Percentiles rank a stretch among this genome's conserved stretches.
phyloP scores from a whole-genome alignment of 805 yeast species.

The Wickerhamiella cacticola region DNA sequence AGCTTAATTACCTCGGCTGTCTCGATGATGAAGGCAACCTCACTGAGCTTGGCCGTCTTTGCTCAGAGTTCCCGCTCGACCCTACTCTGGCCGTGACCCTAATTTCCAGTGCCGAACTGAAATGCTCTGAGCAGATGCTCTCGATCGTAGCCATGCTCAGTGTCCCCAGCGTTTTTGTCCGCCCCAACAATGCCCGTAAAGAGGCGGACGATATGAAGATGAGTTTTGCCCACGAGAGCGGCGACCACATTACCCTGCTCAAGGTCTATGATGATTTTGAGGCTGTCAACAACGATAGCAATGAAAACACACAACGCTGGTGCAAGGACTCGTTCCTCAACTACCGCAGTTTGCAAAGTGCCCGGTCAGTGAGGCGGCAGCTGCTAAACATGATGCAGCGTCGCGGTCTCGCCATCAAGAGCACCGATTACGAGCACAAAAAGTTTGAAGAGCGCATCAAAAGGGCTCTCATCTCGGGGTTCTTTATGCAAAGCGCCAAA shows the following conservation, averaged over 20 bases:
- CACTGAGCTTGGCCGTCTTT: slow-evolving; percentile 78
- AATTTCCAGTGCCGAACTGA: slow-evolving; percentile 72
- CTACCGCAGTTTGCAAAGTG: slow-evolving; percentile 69
- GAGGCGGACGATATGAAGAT: slow-evolving; percentile 85
- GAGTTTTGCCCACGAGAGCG: slow-evolving; percentile 82
- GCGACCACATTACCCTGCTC: slow-evolving; percentile 84
- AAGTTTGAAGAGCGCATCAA: slow-evolving; percentile 65
- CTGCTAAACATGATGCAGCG: slow-evolving; percentile 72
- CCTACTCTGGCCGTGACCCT: slow-evolving; percentile 91
- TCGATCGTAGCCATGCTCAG: slow-evolving; percentile 82
- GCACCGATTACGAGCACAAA: slow-evolving; percentile 55
- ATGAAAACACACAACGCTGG: slow-evolving; percentile 49
- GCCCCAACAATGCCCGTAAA: slow-evolving; percentile 79
- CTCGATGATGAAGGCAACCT: slow-evolving; percentile 83
- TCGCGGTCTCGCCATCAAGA: slow-evolving; percentile 57
- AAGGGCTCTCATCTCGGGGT: slow-evolving; percentile 81
- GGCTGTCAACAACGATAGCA: slow-evolving; percentile 12
- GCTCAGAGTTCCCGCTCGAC: slow-evolving; percentile 89
- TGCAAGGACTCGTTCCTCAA: slow-evolving; percentile 83
- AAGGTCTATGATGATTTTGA: slow-evolving; percentile 81
- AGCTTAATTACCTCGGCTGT: slow-evolving; percentile 79
- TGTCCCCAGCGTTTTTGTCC: slow-evolving; percentile 86
- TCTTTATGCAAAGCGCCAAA: slow-evolving; percentile 97
- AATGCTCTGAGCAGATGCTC: slow-evolving; percentile 80
- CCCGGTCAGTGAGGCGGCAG: slow-evolving; percentile 79